phyloP scores from a whole-genome alignment of 441 rosid species.

The Hypseocharis bilobata region DNA sequence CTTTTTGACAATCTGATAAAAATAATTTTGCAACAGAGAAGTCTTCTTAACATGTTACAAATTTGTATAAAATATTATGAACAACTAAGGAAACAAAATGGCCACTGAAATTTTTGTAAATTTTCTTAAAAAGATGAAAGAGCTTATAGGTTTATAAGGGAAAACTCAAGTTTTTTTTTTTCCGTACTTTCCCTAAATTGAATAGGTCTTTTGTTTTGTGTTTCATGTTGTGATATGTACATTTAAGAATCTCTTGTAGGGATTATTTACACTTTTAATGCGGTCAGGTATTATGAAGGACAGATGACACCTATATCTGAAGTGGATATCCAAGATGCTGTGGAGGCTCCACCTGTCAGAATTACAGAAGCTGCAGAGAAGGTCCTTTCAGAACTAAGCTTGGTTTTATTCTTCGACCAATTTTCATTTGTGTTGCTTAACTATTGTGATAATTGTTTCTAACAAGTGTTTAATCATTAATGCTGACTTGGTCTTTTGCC shows the following conservation, averaged over 20 bases:
- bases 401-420: background rate
- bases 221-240: constrained; percentile 4
- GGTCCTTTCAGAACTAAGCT: constrained; percentile 36
- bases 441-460: background rate
- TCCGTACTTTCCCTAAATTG: background rate
- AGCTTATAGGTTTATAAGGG: background rate
- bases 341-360: constrained; percentile 38
- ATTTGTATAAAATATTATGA: background rate
- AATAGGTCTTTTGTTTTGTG: background rate
- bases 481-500: too few relatives aligned
- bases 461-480: too few relatives aligned
- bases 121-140: too few relatives aligned
- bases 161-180: background rate
- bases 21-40: too few relatives aligned
- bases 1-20: too few relatives aligned
- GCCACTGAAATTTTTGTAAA: background rate
- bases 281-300: constrained; percentile 76
- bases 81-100: background rate
- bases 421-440: background rate
- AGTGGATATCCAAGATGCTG: constrained; percentile 50
- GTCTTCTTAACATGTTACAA: too few relatives aligned
- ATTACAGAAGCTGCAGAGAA: constrained; percentile 73
- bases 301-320: constrained; percentile 73
- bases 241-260: constrained; percentile 11
- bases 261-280: background rate